phyloP scores from a whole-genome alignment of 805 yeast species.

The Schwanniomyces polymorphus region DNA sequence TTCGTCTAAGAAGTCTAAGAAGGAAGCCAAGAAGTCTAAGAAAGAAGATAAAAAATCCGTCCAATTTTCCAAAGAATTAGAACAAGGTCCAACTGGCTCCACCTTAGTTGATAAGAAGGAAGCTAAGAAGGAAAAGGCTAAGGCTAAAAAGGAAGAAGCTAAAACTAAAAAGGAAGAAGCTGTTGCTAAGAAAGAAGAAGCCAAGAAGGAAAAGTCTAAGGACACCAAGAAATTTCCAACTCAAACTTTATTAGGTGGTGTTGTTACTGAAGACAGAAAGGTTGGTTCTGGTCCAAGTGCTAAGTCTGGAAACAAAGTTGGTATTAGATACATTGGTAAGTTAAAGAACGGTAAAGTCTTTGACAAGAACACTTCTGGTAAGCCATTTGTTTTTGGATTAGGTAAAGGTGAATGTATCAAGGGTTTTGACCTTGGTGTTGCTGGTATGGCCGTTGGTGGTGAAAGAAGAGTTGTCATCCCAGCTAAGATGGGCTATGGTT shows the following conservation, averaged over 20 bases:
- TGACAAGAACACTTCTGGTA: slow-evolving; percentile 96
- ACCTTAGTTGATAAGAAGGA: slow-evolving; percentile 26
- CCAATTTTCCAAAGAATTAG: slow-evolving; percentile 85
- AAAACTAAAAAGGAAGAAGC: slow-evolving; percentile 20
- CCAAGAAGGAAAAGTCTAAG: slow-evolving; percentile 22
- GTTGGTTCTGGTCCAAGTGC: slow-evolving; percentile 86
- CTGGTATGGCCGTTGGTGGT: slow-evolving; percentile 98
- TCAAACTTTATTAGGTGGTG: slow-evolving; percentile 89
- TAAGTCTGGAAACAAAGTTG: slow-evolving; percentile 86
- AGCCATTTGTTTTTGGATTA: slow-evolving; percentile 86
- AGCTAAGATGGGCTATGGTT: slow-evolving; percentile 95
- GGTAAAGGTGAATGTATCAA: slow-evolving; percentile 98
- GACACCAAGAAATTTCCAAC: slow-evolving; percentile 53
- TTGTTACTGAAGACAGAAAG: slow-evolving; percentile 88
- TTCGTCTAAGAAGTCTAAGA: slow-evolving; percentile 24
- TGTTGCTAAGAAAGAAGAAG: slow-evolving; percentile 27
- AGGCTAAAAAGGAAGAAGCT: slow-evolving; percentile 27
- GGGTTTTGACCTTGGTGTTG: slow-evolving; percentile 98
- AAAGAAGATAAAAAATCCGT: slow-evolving; percentile 68
- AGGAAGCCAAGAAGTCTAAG: slow-evolving; percentile 32
- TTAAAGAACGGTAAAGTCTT: slow-evolving; percentile 94
- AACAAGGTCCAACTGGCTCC: slow-evolving; percentile 86
- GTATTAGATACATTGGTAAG: slow-evolving; percentile 97
- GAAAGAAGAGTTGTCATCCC: slow-evolving; percentile 98
- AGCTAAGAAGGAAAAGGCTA: slow-evolving; percentile 25